Evolutionary conservation across 164 flowering plant genomes (phyloP), one percentile per base, ranked within the genome.

Genomic region (Saururus chinensis): DNA sequence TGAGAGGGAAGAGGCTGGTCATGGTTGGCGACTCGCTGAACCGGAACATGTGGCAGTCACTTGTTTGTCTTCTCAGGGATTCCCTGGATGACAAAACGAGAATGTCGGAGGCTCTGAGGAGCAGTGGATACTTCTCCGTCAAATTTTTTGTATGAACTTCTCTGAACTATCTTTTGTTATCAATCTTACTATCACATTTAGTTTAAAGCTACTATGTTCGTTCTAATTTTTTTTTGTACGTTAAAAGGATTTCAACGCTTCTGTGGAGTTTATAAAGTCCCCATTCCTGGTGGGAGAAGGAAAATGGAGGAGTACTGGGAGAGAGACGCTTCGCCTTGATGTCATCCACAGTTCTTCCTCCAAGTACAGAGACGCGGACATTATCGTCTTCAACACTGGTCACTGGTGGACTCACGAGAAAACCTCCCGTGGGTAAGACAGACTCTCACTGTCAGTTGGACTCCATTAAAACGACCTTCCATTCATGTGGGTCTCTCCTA

Each of bases 321-420:
- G 85, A 73, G 93, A 86, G 66, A 89, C 91, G 0, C 88, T 92
- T 25, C 76, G 96, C 49, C 85, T 92, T 1, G 98, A 92, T 74
- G 49, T 81, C 57, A 73, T 92, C 37, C 86, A 78, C 58, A 65
- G 41, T 24, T 75, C 84, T 0, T 76, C 90, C 10, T 76, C 78
- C 56, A 69, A 77, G 24, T 92, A 84, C 64, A 88, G 82, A 64
- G 68, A 53, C 52, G 98, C 97, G 0, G 98, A 92, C 70, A 62
- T 88, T 41, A 51, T 92, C 23, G 68, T 92, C 65, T 92, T 89
- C 76, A 93, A 93, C 74, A 90, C 96, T 0, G 98, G 98, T 1
- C 98, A 90, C 53, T 93, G 97, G 98, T 92, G 98, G 98, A 88
- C 96, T 80, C 98, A 93, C 76, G 92, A 88, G 35, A 83, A 79